Percentiles rank a stretch among this genome's conserved stretches.
phyloP scores from a whole-genome alignment of 169 alveolate species.

The Toxoplasma gondii region DNA sequence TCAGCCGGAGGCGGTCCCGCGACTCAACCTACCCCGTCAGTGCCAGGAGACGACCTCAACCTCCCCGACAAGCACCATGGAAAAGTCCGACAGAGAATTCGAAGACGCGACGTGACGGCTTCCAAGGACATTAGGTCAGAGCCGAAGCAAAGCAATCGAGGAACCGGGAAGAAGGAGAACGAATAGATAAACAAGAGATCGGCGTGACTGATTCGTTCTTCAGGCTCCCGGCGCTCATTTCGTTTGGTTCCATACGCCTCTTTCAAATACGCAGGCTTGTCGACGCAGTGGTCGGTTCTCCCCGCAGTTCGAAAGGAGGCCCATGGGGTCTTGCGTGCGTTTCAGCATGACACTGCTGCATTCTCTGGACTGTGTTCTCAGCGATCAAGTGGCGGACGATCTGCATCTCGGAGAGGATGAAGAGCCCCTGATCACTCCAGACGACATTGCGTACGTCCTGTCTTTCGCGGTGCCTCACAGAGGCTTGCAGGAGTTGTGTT shows the following conservation, averaged over 20 bases:
- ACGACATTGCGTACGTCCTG: conserved; percentile 50
- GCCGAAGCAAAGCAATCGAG: not conserved
- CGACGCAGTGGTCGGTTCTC: too few relatives aligned
- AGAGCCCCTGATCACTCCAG: conserved; percentile 60
- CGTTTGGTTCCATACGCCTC: too few relatives aligned
- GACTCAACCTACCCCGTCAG: not conserved
- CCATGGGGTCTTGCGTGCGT: not conserved
- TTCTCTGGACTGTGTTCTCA: conserved; percentile 6
- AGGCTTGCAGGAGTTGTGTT: too few relatives aligned
- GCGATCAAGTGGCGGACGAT: conserved; percentile 63
- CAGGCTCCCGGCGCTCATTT: too few relatives aligned
- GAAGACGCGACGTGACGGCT: conserved; percentile 42
- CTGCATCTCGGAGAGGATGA: conserved; percentile 53
- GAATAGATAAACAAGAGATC: too few relatives aligned
- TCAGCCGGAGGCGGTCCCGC: not conserved
- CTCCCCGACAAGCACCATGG: conserved; percentile 49
- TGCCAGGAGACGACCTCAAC: not conserved
- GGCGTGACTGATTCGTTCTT: too few relatives aligned
- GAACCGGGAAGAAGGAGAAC: too few relatives aligned
- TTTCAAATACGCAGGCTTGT: too few relatives aligned
- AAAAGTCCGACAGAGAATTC: conserved; percentile 47
- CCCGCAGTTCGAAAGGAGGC: not conserved
- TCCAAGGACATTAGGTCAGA: conserved; percentile 50
- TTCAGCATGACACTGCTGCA: not conserved
- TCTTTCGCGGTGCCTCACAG: not conserved